Base-by-base conservation (phyloP, 192 early-diverging fungal genomes). In the Dissophora globulifera region DNA sequence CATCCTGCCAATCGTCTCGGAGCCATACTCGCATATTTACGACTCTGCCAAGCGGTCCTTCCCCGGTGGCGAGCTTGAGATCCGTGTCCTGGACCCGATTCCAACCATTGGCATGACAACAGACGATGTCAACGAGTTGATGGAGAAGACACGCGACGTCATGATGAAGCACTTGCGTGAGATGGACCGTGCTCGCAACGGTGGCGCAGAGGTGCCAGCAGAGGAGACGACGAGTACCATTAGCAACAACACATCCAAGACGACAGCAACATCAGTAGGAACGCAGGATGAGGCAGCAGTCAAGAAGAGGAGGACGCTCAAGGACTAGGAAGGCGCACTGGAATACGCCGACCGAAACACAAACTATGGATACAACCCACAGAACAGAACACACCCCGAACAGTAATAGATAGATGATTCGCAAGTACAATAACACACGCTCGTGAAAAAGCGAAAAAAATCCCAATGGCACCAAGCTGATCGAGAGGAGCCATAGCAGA, bases 1-100 rank as follows among this genome's bases (percentile, higher is more conserved):
- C 17, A 90, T 98, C 64, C 86, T 97, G 19, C 95, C 95, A 15
- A 81, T 98, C 52, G 93, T 96, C 10, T 82, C 92, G 40, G 88
- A 90, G n/a, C 91, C 90, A 42, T 86, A 89, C 68, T 79, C 75
- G 46, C 60, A 88, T 27, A 79, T 89, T 41, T 89, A 88, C 53
- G 79, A 82, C 67, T 82, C 87, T 23, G 82, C 83, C 51, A 63
- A 70, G 50, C 75, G 81, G 12, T 63, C 60, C 20, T 91, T 87
- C 67, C 48, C 58, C 17, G 69, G 84, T 32, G 90, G 90, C 15
- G 75, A 72, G 30, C 52, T 91, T 30, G 67, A 80, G 12, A 83
- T 91, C 26, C 85, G 86, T 78, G 79, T 87, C 6, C 65, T 88
- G 40, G 79, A 84, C 5, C 84, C 85, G 10, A 85, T 88, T 20